phyloP scores from a whole-genome alignment of 768 basidiomycete genomes.

The Pleurotus citrinopileatus region DNA sequence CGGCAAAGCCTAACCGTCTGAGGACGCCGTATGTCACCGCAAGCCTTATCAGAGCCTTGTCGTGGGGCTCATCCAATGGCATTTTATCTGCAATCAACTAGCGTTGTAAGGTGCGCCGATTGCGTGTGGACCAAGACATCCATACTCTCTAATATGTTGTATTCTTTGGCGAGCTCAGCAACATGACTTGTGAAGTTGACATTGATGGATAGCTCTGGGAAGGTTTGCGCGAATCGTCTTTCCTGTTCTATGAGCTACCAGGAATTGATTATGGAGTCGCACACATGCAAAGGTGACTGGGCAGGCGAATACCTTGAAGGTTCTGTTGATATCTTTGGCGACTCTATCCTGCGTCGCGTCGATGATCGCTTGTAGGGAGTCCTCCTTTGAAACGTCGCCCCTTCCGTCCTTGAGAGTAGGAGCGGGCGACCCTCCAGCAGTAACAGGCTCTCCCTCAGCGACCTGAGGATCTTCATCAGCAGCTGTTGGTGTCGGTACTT shows the following conservation, averaged over 20 bases:
- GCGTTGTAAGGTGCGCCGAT: not conserved
- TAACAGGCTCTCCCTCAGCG: constrained; percentile 8
- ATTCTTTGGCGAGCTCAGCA: constrained; percentile 45
- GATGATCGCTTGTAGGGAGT: constrained; percentile 65
- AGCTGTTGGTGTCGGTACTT: constrained; percentile 26
- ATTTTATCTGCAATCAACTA: constrained; percentile 32
- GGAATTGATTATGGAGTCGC: constrained; percentile 20
- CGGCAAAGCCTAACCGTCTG: constrained; percentile 71
- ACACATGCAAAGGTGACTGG: not conserved
- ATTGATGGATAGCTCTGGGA: constrained; percentile 65
- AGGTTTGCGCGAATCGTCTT: constrained; percentile 62
- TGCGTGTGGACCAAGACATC: not conserved
- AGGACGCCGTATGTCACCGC: constrained; percentile 82
- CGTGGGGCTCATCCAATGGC: constrained; percentile 54
- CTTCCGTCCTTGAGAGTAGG: constrained; percentile 24
- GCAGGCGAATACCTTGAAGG: constrained; percentile 57
- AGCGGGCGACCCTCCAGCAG: constrained; percentile 6
- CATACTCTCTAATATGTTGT: constrained; percentile 28
- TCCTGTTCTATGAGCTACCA: constrained; percentile 79
- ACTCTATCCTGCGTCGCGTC: constrained; percentile 85
- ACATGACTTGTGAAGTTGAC: constrained; percentile 54
- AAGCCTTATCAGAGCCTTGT: constrained; percentile 68
- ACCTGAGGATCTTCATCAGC: constrained; percentile 19
- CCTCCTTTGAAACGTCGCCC: constrained; percentile 46
- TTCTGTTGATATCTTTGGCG: constrained; percentile 75